A percentile compares a stretch with the other conserved stretches of the same genome.
phyloP scores from a whole-genome alignment of 768 basidiomycete species.

The Serendipita vermifera region DNA sequence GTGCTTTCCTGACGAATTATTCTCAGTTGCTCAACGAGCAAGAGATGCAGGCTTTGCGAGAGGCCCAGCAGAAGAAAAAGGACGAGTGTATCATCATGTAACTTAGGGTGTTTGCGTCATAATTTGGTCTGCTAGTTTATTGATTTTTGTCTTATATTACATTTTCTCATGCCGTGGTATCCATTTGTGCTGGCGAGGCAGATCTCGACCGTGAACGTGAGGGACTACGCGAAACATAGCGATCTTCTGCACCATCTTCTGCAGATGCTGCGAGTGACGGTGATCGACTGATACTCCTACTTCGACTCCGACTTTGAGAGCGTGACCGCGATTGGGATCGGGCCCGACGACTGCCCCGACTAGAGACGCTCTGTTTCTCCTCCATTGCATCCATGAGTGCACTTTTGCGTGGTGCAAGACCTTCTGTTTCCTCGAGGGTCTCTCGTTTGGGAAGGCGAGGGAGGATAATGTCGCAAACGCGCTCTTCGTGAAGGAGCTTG shows the following conservation, averaged over 20 bases:
- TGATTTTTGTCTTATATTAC: neutral
- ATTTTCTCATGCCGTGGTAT: constrained; percentile 18
- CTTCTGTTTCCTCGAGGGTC: constrained; percentile 83
- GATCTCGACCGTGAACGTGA: constrained; percentile 36
- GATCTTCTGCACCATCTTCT: constrained; percentile 30
- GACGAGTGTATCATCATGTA: constrained; percentile 6
- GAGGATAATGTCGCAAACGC: constrained; percentile 92
- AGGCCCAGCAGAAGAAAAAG: constrained; percentile 2
- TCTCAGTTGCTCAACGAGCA: neutral
- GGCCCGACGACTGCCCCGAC: constrained; percentile 22
- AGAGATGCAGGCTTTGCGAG: neutral
- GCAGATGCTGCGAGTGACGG: constrained; percentile 11
- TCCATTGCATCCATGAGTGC: constrained; percentile 80
- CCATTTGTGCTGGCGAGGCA: constrained; percentile 29
- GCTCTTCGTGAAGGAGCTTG: constrained; percentile 68
- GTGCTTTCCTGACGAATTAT: no score
- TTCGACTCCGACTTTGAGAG: constrained; percentile 19
- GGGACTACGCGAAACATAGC: constrained; percentile 55
- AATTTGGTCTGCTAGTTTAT: no score
- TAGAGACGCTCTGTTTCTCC: constrained; percentile 35
- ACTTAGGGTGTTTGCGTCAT: no score
- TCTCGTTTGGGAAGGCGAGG: constrained; percentile 78
- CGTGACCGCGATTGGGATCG: constrained; percentile 22
- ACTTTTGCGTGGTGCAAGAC: constrained; percentile 74
- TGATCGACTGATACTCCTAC: constrained; percentile 21